Evolutionary conservation across 192 early-diverging fungal species (phyloP).

Genomic region (Coemansia sp.): DNA sequence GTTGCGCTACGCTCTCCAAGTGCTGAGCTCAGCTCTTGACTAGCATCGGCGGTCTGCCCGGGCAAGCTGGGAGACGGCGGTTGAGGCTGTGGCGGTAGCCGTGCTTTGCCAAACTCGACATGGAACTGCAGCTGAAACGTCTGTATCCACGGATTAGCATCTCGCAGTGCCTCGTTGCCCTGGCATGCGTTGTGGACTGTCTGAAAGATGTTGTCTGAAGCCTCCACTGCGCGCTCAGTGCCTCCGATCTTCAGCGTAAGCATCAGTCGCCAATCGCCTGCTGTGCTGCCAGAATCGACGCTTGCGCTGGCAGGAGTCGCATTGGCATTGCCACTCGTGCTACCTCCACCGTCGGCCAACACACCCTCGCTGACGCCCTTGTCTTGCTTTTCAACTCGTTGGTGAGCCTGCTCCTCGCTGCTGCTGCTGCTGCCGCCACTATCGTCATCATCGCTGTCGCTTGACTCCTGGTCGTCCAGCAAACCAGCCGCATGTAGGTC

Average conservation of each 20-base stretch:
- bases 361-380: background rate
- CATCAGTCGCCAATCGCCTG: conserved; percentile 28
- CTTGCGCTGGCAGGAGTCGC: background rate
- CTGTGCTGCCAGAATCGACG: background rate
- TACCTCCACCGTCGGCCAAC: background rate
- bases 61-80: background rate
- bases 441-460: conserved; percentile 14
- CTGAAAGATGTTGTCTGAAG: conserved; percentile 35
- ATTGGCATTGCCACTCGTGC: background rate
- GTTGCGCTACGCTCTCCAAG: conserved; percentile 19
- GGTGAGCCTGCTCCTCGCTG: background rate
- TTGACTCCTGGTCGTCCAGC: conserved; percentile 22
- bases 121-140: conserved; percentile 31
- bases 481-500: conserved; percentile 34
- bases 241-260: conserved; percentile 18
- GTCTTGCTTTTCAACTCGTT: background rate
- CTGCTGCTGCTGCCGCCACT: background rate
- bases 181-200: conserved; percentile 17
- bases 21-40: background rate
- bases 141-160: conserved; percentile 22
- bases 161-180: conserved; percentile 17
- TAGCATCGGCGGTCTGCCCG: background rate
- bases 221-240: conserved; percentile 10
- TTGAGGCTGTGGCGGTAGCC: background rate
- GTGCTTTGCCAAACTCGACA: conserved; percentile 17